phyloP scores from a whole-genome alignment of 179 eudicot genomes.

The Beta corolliflora region DNA sequence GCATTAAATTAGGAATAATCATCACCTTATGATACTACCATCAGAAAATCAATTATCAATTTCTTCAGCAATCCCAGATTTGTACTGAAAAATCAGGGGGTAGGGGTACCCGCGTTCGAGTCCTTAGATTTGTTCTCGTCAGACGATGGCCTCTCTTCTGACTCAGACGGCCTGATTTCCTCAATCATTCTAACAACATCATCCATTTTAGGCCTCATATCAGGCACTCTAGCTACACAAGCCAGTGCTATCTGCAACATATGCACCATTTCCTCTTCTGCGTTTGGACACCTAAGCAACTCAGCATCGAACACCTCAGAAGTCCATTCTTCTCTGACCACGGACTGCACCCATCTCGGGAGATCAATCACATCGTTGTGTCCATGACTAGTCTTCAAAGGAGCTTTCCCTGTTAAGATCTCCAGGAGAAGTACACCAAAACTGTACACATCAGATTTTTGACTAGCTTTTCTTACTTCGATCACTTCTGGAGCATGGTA shows the following conservation, averaged over 20 bases:
- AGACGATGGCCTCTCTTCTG: slow-evolving; percentile 55
- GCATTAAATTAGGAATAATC: background rate
- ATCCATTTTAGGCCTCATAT: slow-evolving; percentile 66
- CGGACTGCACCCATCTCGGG: slow-evolving; percentile 89
- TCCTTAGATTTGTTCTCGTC: slow-evolving; percentile 66
- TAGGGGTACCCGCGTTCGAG: slow-evolving; percentile 52
- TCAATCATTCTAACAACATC: slow-evolving; percentile 72
- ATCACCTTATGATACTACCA: background rate
- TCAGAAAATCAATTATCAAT: slow-evolving; percentile 3
- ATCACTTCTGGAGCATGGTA: slow-evolving; percentile 81
- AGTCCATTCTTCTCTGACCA: slow-evolving; percentile 92
- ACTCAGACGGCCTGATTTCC: slow-evolving; percentile 50
- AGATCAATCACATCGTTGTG: slow-evolving; percentile 67
- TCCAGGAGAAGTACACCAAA: slow-evolving; percentile 86
- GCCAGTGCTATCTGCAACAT: slow-evolving; percentile 86
- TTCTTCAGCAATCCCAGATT: background rate
- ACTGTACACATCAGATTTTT: slow-evolving; percentile 84
- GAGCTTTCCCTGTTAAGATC: slow-evolving; percentile 79
- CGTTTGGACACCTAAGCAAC: slow-evolving; percentile 50
- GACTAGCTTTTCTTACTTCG: slow-evolving; percentile 54
- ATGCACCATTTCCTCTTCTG: slow-evolving; percentile 91
- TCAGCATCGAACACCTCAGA: slow-evolving; percentile 85
- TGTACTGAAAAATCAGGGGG: slow-evolving; percentile 21
- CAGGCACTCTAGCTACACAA: slow-evolving; percentile 68
- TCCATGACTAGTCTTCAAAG: slow-evolving; percentile 55